A percentile compares a stretch with the other conserved stretches of the same genome.
Evolutionary conservation across 1,284 basidiomycete species (phyloP).

Genomic region (Chiua sp.): DNA sequence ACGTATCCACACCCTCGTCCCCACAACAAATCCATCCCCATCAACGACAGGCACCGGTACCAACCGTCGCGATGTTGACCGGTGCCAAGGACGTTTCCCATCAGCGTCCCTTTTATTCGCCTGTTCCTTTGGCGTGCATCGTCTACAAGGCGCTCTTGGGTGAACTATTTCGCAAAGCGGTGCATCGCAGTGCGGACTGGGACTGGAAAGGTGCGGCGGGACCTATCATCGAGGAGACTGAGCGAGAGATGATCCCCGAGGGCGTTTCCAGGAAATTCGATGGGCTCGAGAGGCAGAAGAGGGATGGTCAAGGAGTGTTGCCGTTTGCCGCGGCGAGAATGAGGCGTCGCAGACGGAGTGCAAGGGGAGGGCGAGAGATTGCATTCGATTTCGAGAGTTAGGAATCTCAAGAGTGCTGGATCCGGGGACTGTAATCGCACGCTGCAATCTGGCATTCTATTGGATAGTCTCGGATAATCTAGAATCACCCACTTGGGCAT

Average conservation of each 20-base stretch:
- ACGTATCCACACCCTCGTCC: neutral
- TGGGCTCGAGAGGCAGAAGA: neutral
- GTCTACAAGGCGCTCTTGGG: constrained; percentile 29
- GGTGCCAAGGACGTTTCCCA: constrained; percentile 9
- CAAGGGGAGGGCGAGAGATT: constrained; percentile 28
- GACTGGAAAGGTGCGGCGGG: constrained; percentile 24
- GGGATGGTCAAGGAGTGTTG: constrained; percentile 5
- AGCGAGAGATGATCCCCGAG: constrained; percentile 29
- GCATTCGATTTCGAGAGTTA: constrained; percentile 21
- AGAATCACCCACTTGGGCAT: too few species aligned
- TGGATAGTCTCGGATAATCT: neutral
- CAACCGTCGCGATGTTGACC: constrained; percentile 28
- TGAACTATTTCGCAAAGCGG: constrained; percentile 28
- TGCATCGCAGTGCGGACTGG: constrained; percentile 20
- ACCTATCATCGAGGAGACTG: constrained; percentile 23
- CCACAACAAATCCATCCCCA: neutral
- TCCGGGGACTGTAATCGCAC: neutral
- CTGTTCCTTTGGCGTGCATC: constrained; percentile 28
- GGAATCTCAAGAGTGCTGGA: neutral
- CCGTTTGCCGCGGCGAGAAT: constrained; percentile 34
- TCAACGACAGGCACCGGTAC: constrained; percentile 4
- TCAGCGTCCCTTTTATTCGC: constrained; percentile 16
- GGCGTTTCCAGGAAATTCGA: neutral
- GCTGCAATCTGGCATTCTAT: neutral
- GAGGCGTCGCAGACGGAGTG: constrained; percentile 23